These are phyloP conservation scores for Erythrophleum fordii DNA, from an alignment of 306 rosid genomes.

Conservation along the genomic window DNA sequence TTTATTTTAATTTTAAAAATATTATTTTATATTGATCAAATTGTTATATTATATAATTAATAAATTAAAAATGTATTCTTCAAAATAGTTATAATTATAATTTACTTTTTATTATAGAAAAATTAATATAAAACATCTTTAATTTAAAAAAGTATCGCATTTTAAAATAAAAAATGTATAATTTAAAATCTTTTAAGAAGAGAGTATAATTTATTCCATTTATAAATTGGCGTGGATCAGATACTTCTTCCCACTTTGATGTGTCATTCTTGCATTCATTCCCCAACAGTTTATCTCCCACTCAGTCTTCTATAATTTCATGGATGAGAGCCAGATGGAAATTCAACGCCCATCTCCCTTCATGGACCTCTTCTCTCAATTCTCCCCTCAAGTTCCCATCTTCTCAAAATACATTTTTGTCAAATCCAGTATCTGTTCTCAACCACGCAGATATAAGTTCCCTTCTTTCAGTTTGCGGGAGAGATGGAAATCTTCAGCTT, in stretches of 20 bases:
- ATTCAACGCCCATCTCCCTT: constrained; percentile 45
- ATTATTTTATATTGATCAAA: no score
- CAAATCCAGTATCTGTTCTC: constrained; percentile 53
- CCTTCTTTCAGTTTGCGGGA: constrained; percentile 65
- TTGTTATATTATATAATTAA: no score
- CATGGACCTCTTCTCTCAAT: constrained; percentile 49
- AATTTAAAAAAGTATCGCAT: no score
- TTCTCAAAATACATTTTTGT: constrained; percentile 44
- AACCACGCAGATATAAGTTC: constrained; percentile 54
- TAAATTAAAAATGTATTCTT: no score
- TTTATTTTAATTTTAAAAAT: no score
- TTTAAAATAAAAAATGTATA: no score
- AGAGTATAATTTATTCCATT: no score
- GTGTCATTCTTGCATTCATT: not conserved
- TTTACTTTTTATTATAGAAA: no score
- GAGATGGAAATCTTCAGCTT: constrained; percentile 51
- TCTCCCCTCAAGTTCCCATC: constrained; percentile 39
- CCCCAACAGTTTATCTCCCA: not conserved
- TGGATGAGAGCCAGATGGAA: constrained; percentile 83
- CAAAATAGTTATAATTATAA: no score
- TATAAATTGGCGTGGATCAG: not conserved
- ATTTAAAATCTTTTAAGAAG: no score
- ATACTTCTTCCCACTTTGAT: not conserved
- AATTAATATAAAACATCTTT: no score
- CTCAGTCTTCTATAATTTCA: constrained; percentile 39